Evolutionary conservation across 805 yeast species (phyloP).

Genomic region (Cyberlindnera saturnus): DNA sequence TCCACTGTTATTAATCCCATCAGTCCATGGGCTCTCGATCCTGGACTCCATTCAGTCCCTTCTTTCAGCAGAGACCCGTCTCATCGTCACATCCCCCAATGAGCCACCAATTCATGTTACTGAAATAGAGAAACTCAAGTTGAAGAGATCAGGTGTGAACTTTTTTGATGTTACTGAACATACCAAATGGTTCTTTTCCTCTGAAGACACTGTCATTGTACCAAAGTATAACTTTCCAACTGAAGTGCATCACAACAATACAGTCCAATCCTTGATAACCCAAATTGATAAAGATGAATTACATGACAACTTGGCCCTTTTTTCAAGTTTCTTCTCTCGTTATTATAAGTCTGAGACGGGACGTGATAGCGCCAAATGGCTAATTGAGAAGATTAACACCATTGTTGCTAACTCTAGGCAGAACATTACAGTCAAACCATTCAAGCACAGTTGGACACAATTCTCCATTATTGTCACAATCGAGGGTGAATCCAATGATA

Average conservation of each 20-base stretch:
- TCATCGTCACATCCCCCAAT: slow-evolving; percentile 14
- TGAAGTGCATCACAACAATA: slow-evolving; percentile 28
- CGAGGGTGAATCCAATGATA: slow-evolving; percentile 41
- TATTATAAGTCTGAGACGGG: slow-evolving; percentile 75
- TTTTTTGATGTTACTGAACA: slow-evolving; percentile 63
- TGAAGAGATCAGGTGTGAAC: slow-evolving; percentile 40
- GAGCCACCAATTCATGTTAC: slow-evolving; percentile 24
- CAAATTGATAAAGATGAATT: slow-evolving; percentile 42
- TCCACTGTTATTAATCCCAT: too few relatives aligned
- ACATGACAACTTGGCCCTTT: slow-evolving; percentile 48
- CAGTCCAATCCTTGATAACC: slow-evolving; percentile 35
- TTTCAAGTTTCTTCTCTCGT: slow-evolving; percentile 69
- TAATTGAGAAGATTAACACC: slow-evolving; percentile 40
- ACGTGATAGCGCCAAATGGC: slow-evolving; percentile 63
- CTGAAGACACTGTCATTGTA: slow-evolving; percentile 17
- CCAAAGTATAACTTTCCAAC: slow-evolving; percentile 46
- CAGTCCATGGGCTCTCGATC: not conserved
- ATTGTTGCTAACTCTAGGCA: slow-evolving; percentile 19
- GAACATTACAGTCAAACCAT: slow-evolving; percentile 36
- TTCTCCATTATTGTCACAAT: slow-evolving; percentile 66
- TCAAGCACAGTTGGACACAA: slow-evolving; percentile 76
- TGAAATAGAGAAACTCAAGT: slow-evolving; percentile 38
- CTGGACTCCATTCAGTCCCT: not conserved
- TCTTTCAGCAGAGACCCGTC: slow-evolving; percentile 1
- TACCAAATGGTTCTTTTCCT: slow-evolving; percentile 14